Base-by-base conservation (phyloP, 1,284 basidiomycete species). In the Mrakiaceae sp. region DNA sequence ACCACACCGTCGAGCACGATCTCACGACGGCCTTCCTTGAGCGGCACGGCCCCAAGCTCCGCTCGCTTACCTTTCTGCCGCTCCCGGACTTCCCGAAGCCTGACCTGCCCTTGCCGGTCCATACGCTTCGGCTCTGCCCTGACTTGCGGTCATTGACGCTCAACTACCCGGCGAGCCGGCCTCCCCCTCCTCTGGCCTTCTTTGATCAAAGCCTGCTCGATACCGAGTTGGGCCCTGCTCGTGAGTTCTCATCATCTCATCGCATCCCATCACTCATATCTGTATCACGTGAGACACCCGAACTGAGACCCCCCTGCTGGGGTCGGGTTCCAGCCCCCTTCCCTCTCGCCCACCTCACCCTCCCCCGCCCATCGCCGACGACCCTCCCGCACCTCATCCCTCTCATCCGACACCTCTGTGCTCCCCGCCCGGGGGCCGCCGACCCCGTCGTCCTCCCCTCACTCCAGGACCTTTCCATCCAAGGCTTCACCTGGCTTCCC, bases 71-170 rank as follows among this genome's bases (percentile, higher is more conserved):
- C 48, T 79, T 90, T 61, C 82, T 83, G 58, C 85, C 85, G 0
- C 83, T 84, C 0, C 85, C 86, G 70, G 80, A 81, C 52, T 89
- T 86, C 84, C 88, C 86, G 0, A 83, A 82, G 3, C 78, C 78
- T 53, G 78, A 83, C 59, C 69, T 69, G 67, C 80, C 84, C 14
- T 84, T 85, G 2, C 83, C 86, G 0, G 68, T 73, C 0, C 77
- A 77, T 27, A 67, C 88, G 5, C 77, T 89, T 8, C 71, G 76
- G 48, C 79, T 78, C 11, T 83, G 81, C 46, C 85, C 86, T 3
- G 77, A 79, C 46, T 77, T 88, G 7, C 79, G 77, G 40, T 83
- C 86, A 69, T 80, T 87, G 46, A 85, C 85, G 0, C 79, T 88
- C 55, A 86, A 87, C 73, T 78, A 74, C 14, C 88, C 87, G 83